Conservation (phyloP, 2,329 filamentous ascomycete genomes). For the Penicillium sp. region DNA sequence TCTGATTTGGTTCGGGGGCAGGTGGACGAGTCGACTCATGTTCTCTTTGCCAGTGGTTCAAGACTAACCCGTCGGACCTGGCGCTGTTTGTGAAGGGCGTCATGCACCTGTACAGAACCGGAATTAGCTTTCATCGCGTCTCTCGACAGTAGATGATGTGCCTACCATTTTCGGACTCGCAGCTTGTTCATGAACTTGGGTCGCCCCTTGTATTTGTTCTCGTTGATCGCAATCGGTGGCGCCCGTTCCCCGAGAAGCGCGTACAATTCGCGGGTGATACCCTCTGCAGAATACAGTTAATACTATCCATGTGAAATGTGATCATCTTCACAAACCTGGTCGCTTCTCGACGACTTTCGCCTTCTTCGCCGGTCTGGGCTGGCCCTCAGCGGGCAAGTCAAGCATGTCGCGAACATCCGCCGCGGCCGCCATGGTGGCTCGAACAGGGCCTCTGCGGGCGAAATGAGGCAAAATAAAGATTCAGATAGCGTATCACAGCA, state of each 20-base stretch:
- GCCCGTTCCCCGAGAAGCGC: conserved; percentile 56
- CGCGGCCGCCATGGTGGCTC: conserved; percentile 66
- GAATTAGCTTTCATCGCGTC: conserved; percentile 49
- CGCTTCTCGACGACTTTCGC: conserved; percentile 67
- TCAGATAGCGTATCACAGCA: conserved; percentile 1
- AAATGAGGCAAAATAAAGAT: neutral
- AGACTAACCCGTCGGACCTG: conserved; percentile 68
- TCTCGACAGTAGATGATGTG: conserved; percentile 57
- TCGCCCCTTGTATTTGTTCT: conserved; percentile 57
- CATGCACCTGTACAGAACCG: conserved; percentile 65
- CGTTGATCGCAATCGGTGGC: conserved; percentile 56
- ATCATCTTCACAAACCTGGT: conserved; percentile 51
- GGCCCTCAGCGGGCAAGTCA: conserved; percentile 70
- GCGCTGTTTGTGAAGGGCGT: conserved; percentile 76
- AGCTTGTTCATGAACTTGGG: conserved; percentile 52
- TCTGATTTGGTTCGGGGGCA: conserved; percentile 41
- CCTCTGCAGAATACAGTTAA: conserved; percentile 40
- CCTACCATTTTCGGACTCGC: conserved; percentile 50
- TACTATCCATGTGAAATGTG: neutral
- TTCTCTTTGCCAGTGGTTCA: conserved; percentile 81
- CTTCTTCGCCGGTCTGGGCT: conserved; percentile 70
- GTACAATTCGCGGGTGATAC: conserved; percentile 55
- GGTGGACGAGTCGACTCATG: conserved; percentile 49
- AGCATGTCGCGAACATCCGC: conserved; percentile 87
- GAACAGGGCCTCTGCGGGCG: conserved; percentile 1